These are phyloP conservation scores for Fusarium ambrosium DNA, from an alignment of 2,329 filamentous ascomycete genomes.

Conservation along the genomic window DNA sequence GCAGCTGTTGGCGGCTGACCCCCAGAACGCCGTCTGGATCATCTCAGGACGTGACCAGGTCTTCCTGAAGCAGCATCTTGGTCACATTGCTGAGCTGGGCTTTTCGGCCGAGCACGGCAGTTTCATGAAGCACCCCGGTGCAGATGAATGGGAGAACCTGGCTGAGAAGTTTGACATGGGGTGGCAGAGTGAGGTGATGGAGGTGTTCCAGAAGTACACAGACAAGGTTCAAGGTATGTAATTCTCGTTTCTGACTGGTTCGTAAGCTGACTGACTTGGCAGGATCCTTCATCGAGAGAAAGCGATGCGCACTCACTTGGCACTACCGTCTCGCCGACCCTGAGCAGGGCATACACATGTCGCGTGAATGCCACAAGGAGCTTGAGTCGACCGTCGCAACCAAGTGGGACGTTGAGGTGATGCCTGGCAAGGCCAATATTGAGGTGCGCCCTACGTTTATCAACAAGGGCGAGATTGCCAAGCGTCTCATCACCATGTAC, in stretches of 20 bases:
- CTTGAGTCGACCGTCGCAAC: slow-evolving; percentile 82
- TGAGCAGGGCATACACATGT: slow-evolving; percentile 84
- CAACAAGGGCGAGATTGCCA: slow-evolving; percentile 97
- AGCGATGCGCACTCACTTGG: slow-evolving; percentile 95
- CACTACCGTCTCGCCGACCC: slow-evolving; percentile 94
- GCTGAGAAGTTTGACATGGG: slow-evolving; percentile 90
- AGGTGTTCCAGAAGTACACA: slow-evolving; percentile 89
- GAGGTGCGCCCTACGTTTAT: slow-evolving; percentile 97
- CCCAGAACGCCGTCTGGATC: slow-evolving; percentile 94
- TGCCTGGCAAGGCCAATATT: slow-evolving; percentile 96
- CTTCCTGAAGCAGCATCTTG: slow-evolving; percentile 91
- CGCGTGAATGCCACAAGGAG: slow-evolving; percentile 83
- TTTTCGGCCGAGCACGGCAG: slow-evolving; percentile 97
- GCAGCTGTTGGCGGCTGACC: slow-evolving; percentile 82
- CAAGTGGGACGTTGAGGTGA: slow-evolving; percentile 93
- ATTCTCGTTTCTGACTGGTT: too few species aligned
- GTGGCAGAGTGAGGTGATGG: slow-evolving; percentile 89
- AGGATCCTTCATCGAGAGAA: slow-evolving; percentile 94
- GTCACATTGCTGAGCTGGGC: slow-evolving; percentile 90
- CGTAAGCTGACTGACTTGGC: slow-evolving; percentile 14
- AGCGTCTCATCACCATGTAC: slow-evolving; percentile 83
- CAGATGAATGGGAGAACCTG: slow-evolving; percentile 87
- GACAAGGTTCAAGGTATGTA: slow-evolving; percentile 83
- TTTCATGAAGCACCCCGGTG: slow-evolving; percentile 87
- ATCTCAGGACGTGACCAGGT: slow-evolving; percentile 95